Evolutionary conservation across 148 eudicot species (phyloP), one percentile per base, ranked within the genome.

Genomic region (Heliamphora exappendiculata): DNA sequence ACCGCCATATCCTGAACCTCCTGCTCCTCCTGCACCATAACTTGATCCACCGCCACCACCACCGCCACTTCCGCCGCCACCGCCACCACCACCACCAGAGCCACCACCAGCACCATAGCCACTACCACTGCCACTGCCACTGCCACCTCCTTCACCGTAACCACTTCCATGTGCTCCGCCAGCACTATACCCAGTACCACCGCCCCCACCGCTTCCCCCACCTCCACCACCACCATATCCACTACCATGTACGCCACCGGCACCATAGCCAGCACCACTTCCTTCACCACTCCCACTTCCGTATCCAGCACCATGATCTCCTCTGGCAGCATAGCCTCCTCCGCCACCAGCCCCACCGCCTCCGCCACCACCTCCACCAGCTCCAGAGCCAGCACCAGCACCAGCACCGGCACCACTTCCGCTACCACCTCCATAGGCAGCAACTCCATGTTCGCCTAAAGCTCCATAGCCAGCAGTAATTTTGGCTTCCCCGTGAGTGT

Each of bases 261-360:
- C 69, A 5, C 77, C 77, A 60, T 75, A 75, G 3, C 77, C 77
- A 31, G 55, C 77, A 24, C 85, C 85, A 50, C 80, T 70, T 28
- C 85, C 85, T 44, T n/a, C 74, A 26, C 85, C 82, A 22, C 83
- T 76, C 6, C 80, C 89, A 72, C 84, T 70, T 41, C 80, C 80
- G 57, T 57, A 76, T 68, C 87, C 91, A 12, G 72, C 82, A 55
- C 83, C 86, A n/a, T 70, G 70, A 10, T 83, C 83, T 19, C 68
- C 64, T 13, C 67, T 82, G 26, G 63, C 78, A 24, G 36, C 72
- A 44, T n/a, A 53, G 0, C 20, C 50, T 39, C 72, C 72, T 68
- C 67, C 67, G 12, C 82, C 87, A 17, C 74, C 63, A 8, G n/a
- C n/a, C n/a, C 79, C 84, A 28, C 82, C 66, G 20, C 87, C 84